Conservation (phyloP, 495 filamentous ascomycete genomes). For the Niebla homalea region DNA sequence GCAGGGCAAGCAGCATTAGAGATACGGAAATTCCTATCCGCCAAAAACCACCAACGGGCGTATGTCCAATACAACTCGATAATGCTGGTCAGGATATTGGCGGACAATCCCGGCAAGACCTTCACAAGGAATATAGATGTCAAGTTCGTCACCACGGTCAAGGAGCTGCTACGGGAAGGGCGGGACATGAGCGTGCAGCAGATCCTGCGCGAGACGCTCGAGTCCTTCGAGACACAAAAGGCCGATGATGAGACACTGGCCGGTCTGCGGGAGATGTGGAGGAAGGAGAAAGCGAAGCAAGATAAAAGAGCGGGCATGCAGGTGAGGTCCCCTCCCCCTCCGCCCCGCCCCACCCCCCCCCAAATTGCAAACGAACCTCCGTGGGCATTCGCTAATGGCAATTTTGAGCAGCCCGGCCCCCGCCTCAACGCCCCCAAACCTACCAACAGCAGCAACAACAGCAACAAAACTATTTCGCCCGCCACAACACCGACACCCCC, state of each 20-base stretch:
- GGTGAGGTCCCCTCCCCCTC: not conserved
- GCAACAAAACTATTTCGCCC: constrained; percentile 29
- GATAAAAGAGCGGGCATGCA: constrained; percentile 19
- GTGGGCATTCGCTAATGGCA: too few relatives aligned
- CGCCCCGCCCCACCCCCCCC: too few relatives aligned
- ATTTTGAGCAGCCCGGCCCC: too few relatives aligned
- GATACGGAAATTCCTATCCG: constrained; percentile 70
- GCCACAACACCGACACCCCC: constrained; percentile 5
- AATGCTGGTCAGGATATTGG: constrained; percentile 87
- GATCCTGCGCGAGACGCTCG: constrained; percentile 74
- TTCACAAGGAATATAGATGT: constrained; percentile 79
- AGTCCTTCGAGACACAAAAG: constrained; percentile 55
- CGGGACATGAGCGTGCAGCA: constrained; percentile 66
- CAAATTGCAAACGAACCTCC: too few relatives aligned
- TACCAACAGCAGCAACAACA: constrained; percentile 10
- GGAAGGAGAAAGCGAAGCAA: constrained; percentile 62
- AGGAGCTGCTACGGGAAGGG: constrained; percentile 59
- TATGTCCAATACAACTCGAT: constrained; percentile 88
- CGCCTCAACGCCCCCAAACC: not conserved
- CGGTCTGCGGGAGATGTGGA: constrained; percentile 69
- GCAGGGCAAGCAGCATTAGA: constrained; percentile 61
- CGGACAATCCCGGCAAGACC: constrained; percentile 77
- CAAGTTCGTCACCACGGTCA: constrained; percentile 63
- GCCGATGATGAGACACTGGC: constrained; percentile 57
- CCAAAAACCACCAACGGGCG: constrained; percentile 46